Base-by-base conservation (phyloP, 2,329 filamentous ascomycete genomes). In the Talaromyces sp. region DNA sequence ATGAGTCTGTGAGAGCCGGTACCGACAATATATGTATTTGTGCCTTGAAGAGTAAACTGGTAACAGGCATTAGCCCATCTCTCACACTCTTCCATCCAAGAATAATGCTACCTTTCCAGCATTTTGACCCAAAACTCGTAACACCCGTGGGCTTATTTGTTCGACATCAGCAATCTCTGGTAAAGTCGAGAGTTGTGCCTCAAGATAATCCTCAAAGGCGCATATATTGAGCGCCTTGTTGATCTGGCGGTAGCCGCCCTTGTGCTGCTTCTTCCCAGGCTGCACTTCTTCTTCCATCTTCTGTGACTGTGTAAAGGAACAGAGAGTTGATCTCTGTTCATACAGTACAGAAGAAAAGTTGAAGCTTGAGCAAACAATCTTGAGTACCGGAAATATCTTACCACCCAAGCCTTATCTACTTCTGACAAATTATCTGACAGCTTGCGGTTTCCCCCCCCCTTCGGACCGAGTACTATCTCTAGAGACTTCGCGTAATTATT, bases 191-290 rank as follows among this genome's bases (percentile, higher is more conserved):
- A 70, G 68, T 65, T 84, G 82, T 1, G 68, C 69, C 8, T 75
- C 70, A 1, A 84, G 77, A 69, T 82, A 84, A 37, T 82, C 80
- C 27, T 83, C 78, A 66, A 83, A 84, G 9, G 76, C 80, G 68
- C 80, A 80, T 31, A 79, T 76, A 67, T 83, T 81, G 11, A 83
- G 70, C 0, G 77, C 67, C 63, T 82, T 82, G 75, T 83, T 83
- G 68, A 83, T 83, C 67, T 82, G 79, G 14, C 70, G 70, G 22
- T 65, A 65, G 1, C 63, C 63, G 1, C 63, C 57, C 24, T 64
- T 48, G 45, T 48, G 19, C 45, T 48, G 45, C 22, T 48, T 48
- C 22, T 48, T 48, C 45, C n/a, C 11, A 10, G 11, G 45, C 22
- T 48, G 45, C 27, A 6, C 5, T 48, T 48, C 22, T 48, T 48